A percentile compares a stretch with the other conserved stretches of the same genome.
Conservation (phyloP, 2,329 filamentous ascomycete genomes). For the Myriosclerotinia scirpicola region DNA sequence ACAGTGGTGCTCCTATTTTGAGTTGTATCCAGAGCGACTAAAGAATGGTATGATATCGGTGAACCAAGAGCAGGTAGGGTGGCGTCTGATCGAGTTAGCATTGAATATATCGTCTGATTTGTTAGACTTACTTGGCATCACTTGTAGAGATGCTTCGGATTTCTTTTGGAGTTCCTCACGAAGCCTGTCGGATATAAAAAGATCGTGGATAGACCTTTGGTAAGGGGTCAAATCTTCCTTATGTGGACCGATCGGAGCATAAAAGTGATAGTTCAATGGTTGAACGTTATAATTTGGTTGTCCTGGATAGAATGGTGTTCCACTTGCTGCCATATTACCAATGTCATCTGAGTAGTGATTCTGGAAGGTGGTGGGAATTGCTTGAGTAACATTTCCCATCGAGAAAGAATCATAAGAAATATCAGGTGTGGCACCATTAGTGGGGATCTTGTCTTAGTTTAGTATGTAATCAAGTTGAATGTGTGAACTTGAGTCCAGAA, state of each 20-base stretch:
- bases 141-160: constrained; percentile 79
- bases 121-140: constrained; percentile 66
- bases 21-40: constrained; percentile 83
- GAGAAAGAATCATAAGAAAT: constrained; percentile 65
- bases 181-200: constrained; percentile 85
- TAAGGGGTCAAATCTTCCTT: constrained; percentile 79
- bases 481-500: neutral
- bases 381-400: constrained; percentile 56
- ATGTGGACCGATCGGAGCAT: constrained; percentile 82
- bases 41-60: constrained; percentile 86
- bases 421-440: constrained; percentile 53
- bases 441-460: constrained; percentile 40
- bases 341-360: constrained; percentile 79
- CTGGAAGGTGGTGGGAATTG: constrained; percentile 52
- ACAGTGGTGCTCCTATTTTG: constrained; percentile 74
- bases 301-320: constrained; percentile 66
- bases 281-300: constrained; percentile 54
- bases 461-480: constrained; percentile 23
- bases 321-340: constrained; percentile 50
- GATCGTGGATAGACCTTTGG: constrained; percentile 83
- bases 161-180: constrained; percentile 89
- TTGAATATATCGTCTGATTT: neutral
- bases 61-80: constrained; percentile 54
- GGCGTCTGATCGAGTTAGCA: constrained; percentile 48
- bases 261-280: constrained; percentile 86